Evolutionary conservation across 1,284 basidiomycete species (phyloP).

Genomic region (Phellinidium pouzarii): DNA sequence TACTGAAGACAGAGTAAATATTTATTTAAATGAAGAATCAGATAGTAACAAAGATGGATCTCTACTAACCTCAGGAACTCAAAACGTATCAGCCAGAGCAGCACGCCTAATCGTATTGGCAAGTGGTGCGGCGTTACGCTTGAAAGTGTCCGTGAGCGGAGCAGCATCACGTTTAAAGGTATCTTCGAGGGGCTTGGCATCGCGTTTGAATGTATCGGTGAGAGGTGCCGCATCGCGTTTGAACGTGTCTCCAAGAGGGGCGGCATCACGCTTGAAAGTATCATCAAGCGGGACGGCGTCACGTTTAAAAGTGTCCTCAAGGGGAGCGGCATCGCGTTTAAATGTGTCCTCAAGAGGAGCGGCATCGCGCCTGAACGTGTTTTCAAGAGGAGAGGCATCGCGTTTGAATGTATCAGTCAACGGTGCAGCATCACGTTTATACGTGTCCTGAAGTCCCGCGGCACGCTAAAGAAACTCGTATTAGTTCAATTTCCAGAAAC

Average conservation of each 20-base stretch:
- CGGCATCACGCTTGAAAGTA: constrained; percentile 13
- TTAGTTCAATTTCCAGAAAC: neutral
- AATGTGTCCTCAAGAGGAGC: neutral
- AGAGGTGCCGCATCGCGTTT: constrained; percentile 3
- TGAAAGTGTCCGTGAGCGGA: neutral
- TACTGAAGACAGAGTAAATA: too few species aligned
- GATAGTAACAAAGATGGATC: too few species aligned
- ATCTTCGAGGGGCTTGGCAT: neutral
- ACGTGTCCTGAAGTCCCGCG: neutral
- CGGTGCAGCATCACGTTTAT: neutral
- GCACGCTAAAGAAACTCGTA: neutral
- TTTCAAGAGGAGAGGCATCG: neutral
- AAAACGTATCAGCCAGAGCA: neutral
- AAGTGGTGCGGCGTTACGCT: neutral
- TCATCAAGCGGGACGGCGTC: constrained; percentile 10
- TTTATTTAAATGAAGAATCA: too few species aligned
- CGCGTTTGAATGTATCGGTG: constrained; percentile 1
- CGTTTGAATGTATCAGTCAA: neutral
- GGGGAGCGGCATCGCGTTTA: neutral
- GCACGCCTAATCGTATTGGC: neutral
- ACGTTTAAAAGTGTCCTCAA: constrained; percentile 6
- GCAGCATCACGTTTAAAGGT: neutral
- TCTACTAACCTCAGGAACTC: too few species aligned
- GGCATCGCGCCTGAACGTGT: neutral
- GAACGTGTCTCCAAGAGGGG: constrained; percentile 12